These are phyloP conservation scores for Cyclotella atomus DNA, from an alignment of 108 stramenopile species.

Conservation along the genomic window DNA sequence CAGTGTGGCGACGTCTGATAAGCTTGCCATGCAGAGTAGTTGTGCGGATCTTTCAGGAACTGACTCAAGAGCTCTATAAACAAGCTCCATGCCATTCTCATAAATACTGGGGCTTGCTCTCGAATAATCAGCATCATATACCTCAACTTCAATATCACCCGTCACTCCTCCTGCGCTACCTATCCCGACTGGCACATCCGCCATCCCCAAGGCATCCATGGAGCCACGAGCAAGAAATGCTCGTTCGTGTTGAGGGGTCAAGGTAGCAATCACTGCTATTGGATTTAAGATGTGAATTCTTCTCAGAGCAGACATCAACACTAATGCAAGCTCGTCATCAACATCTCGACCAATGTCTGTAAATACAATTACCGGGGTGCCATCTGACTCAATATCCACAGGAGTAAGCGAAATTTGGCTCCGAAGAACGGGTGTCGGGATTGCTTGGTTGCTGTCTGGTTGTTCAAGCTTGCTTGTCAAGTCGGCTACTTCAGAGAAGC, in stretches of 20 bases:
- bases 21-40: conserved; percentile 43
- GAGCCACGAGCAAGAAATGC: conserved; percentile 48
- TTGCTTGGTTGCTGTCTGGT: too few species aligned
- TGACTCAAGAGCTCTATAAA: conserved; percentile 41
- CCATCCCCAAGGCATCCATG: conserved; percentile 49
- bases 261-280: conserved; percentile 45
- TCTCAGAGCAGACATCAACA: conserved; percentile 37
- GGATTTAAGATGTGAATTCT: conserved; percentile 49
- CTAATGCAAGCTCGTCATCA: conserved; percentile 52
- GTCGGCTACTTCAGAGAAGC: conserved; percentile 27
- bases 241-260: conserved; percentile 39
- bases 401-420: conserved; percentile 2
- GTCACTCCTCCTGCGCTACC: conserved; percentile 46
- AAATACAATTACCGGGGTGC: conserved; percentile 51
- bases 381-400: conserved; percentile 41
- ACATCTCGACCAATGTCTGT: conserved; percentile 57
- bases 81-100: conserved; percentile 41
- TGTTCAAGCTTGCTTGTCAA: conserved; percentile 37
- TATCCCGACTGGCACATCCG: conserved; percentile 51
- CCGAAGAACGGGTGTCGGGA: conserved; percentile 11
- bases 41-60: conserved; percentile 44
- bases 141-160: conserved; percentile 41
- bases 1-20: conserved; percentile 48
- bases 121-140: conserved; percentile 48
- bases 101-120: conserved; percentile 43